phyloP scores from a whole-genome alignment of 208 protist species.

The Zelonia costaricensis region DNA sequence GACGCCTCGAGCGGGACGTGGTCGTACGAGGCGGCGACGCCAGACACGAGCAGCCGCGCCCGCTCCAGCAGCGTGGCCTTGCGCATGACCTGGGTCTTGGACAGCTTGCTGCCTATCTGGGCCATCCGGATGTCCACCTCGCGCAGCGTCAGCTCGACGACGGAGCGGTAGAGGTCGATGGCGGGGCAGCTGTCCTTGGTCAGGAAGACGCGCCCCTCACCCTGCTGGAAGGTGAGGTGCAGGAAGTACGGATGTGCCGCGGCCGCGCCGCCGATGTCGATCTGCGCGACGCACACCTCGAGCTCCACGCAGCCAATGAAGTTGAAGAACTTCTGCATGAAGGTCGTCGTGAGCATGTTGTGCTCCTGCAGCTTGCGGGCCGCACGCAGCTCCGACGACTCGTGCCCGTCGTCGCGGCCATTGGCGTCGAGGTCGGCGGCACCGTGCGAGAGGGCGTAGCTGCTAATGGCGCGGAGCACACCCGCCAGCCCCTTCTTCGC shows the following conservation, averaged over 20 bases:
- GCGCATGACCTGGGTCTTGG: constrained; percentile 43
- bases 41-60: constrained; percentile 54
- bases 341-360: constrained; percentile 38
- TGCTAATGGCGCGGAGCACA: neutral
- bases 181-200: constrained; percentile 57
- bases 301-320: constrained; percentile 79
- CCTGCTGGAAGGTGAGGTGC: constrained; percentile 67
- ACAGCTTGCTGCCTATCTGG: constrained; percentile 57
- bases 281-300: constrained; percentile 64
- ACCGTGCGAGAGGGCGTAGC: constrained; percentile 14
- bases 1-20: constrained; percentile 29
- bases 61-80: constrained; percentile 60
- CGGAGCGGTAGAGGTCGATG: constrained; percentile 78
- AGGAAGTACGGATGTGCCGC: constrained; percentile 79
- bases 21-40: constrained; percentile 23
- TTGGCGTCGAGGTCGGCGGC: constrained; percentile 25
- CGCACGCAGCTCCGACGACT: constrained; percentile 27
- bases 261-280: constrained; percentile 71
- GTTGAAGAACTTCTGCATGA: constrained; percentile 68
- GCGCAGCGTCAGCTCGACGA: constrained; percentile 71
- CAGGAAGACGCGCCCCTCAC: constrained; percentile 61
- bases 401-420: constrained; percentile 9
- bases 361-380: constrained; percentile 50
- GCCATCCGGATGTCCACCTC: constrained; percentile 78
- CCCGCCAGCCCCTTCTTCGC: neutral